Evolutionary conservation across 1,139 yeast genomes (phyloP), one percentile per base, ranked within the genome.

Genomic region (Saccharomyces hybrid): DNA sequence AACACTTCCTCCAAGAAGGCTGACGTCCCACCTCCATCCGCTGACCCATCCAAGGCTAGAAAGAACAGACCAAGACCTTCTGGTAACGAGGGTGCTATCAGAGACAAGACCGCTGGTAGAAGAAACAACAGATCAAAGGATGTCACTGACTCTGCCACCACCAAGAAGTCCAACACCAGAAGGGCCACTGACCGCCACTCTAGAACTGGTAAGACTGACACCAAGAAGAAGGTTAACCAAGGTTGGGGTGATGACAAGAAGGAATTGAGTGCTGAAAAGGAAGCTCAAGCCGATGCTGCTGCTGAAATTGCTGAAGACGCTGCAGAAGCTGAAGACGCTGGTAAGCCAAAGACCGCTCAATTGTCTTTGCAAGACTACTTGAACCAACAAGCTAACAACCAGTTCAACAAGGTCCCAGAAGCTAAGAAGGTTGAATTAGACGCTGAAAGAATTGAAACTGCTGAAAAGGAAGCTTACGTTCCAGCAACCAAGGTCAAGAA

Each of bases 21-120:
- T 57, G 97, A 90, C 72, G 84, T 77, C 62, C 83, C 96, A 60
- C 96, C 96, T 67, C 79, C 90, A 60, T 81, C 85, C 63, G 90
- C 91, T 61, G 87, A 85, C 78, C 85, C 86, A 71, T 74, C 91
- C 65, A 84, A 80, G 76, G 91, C 96, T 65, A 86, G 79, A 77
- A 85, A 88, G 76, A 79, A 78, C 71, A 74, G 77, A 74, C 77
- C 84, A 70, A 80, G 80, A 73, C 76, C 83, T 57, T 74, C 85
- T 64, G 96, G 96, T 73, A 91, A 89, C 79, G 96, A 90, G 71
- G 96, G 89, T 68, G 96, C 95, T 61, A 76, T 84, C 74, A 86
- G 81, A 76, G 83, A 78, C 81, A 84, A 82, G 79, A 69, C 74
- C 70, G 82, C 78, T 59, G 84, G 84, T 64, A 78, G 83, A 65